Evolutionary conservation across 169 alveolate species (phyloP).

Genomic region (Cryptosporidium bovis): DNA sequence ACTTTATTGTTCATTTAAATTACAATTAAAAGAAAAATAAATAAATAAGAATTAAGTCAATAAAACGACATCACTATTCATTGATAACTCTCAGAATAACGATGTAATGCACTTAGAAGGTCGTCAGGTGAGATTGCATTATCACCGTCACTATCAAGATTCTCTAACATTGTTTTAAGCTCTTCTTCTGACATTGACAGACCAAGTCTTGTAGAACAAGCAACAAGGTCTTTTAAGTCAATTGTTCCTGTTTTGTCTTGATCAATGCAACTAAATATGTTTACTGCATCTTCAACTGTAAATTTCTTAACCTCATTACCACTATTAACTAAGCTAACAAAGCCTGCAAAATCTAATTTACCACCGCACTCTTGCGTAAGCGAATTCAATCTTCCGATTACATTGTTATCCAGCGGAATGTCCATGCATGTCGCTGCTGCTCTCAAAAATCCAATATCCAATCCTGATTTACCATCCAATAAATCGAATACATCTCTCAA

Average conservation of each 20-base stretch:
- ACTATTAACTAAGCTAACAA: constrained; percentile 59
- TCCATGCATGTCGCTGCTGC: constrained; percentile 75
- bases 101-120: constrained; percentile 71
- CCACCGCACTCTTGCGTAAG: constrained; percentile 72
- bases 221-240: constrained; percentile 54
- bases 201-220: constrained; percentile 80
- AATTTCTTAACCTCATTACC: constrained; percentile 50
- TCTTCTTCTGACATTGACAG: constrained; percentile 84
- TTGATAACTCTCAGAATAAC: constrained; percentile 69
- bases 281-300: constrained; percentile 70
- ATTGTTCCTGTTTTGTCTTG: constrained; percentile 68
- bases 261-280: constrained; percentile 56
- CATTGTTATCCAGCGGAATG: constrained; percentile 64
- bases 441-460: constrained; percentile 62
- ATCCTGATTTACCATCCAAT: constrained; percentile 65
- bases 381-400: constrained; percentile 64
- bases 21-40: background rate
- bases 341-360: constrained; percentile 72
- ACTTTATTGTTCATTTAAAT: no score
- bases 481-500: constrained; percentile 68
- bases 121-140: constrained; percentile 83
- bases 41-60: background rate
- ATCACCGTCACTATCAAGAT: constrained; percentile 84
- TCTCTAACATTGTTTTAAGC: constrained; percentile 82
- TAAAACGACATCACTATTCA: background rate